These are phyloP conservation scores for Musa balbisiana DNA, from an alignment of 202 grass and related monocot species.

Conservation along the genomic window DNA sequence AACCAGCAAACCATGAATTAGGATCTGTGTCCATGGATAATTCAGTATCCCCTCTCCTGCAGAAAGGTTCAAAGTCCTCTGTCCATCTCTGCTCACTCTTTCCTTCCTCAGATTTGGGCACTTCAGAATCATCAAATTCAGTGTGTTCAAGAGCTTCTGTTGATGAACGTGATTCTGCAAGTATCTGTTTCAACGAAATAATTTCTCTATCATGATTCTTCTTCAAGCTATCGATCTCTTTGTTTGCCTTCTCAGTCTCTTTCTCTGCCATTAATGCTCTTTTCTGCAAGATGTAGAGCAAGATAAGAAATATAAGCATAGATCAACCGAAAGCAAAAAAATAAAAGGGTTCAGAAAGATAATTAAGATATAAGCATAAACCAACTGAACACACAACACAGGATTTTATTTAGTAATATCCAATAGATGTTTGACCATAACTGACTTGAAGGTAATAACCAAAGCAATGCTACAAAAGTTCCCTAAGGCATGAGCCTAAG, in stretches of 20 bases:
- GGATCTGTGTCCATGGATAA: constrained; percentile 74
- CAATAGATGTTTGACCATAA: no score
- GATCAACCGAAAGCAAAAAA: neutral
- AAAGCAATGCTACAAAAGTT: no score
- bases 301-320: neutral
- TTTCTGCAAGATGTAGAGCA: constrained; percentile 24
- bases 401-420: no score
- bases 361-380: neutral
- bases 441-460: no score
- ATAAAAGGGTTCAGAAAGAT: neutral
- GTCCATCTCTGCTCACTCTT: constrained; percentile 39
- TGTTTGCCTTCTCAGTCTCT: constrained; percentile 64
- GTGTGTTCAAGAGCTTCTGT: constrained; percentile 1
- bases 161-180: constrained; percentile 19
- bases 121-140: constrained; percentile 8
- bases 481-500: no score
- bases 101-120: neutral
- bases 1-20: constrained; percentile 70
- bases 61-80: constrained; percentile 45
- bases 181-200: constrained; percentile 35
- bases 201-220: constrained; percentile 79
- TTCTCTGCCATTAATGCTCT: constrained; percentile 48
- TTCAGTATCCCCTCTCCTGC: constrained; percentile 39
- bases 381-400: neutral
- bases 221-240: constrained; percentile 80